phyloP scores from a whole-genome alignment of 805 yeast species.

The Schwanniomyces vanrijiae region DNA sequence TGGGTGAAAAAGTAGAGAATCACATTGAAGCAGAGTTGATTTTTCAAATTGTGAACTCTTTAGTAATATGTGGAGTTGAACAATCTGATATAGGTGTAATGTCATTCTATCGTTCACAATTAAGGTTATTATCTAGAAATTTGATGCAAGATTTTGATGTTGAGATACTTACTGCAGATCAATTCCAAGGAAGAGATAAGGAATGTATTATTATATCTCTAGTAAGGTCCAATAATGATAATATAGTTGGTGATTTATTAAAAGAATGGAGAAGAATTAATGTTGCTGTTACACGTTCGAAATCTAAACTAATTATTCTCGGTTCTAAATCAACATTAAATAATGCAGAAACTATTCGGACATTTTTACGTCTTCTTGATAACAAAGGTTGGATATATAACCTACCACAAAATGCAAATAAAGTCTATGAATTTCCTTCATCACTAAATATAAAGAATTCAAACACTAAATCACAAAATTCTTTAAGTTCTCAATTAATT shows the following conservation, averaged over 20 bases:
- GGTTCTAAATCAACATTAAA: conserved; percentile 73
- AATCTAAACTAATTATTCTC: conserved; percentile 74
- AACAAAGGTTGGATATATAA: conserved; percentile 63
- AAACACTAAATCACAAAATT: neutral
- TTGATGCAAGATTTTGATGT: conserved; percentile 41
- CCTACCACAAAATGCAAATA: conserved; percentile 46
- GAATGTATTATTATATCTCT: conserved; percentile 87
- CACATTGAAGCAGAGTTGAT: conserved; percentile 68
- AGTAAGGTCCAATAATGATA: conserved; percentile 73
- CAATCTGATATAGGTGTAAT: conserved; percentile 74
- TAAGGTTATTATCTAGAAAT: conserved; percentile 33
- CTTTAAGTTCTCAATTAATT: conserved; percentile 12
- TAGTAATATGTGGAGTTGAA: conserved; percentile 59
- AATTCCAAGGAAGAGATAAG: conserved; percentile 94
- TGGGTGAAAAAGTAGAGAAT: conserved; percentile 73
- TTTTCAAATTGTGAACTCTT: conserved; percentile 57
- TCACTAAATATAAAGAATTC: conserved; percentile 3
- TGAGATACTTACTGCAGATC: conserved; percentile 91
- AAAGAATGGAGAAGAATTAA: conserved; percentile 90
- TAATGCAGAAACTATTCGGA: conserved; percentile 50
- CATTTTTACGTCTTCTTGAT: conserved; percentile 59
- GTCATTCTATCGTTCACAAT: conserved; percentile 84
- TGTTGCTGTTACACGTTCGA: conserved; percentile 92
- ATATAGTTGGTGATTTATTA: conserved; percentile 71
- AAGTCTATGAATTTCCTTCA: conserved; percentile 30